phyloP scores from a whole-genome alignment of 768 basidiomycete genomes.

The Lactarius sanguifluus region DNA sequence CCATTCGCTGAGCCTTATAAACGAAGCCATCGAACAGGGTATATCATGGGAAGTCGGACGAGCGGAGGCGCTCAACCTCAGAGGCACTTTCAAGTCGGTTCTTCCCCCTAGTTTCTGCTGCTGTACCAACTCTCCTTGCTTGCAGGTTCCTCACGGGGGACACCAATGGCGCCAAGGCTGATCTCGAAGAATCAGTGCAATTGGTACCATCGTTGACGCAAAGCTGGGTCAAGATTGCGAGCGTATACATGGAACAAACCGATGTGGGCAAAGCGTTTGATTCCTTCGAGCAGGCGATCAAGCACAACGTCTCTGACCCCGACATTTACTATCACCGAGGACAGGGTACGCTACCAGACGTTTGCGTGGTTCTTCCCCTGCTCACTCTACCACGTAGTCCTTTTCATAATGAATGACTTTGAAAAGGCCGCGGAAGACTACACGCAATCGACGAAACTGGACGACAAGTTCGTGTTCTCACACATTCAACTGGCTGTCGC shows the following conservation, averaged over 20 bases:
- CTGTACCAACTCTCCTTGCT: not conserved
- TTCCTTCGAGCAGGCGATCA: slow-evolving; percentile 88
- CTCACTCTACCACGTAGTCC: slow-evolving; percentile 48
- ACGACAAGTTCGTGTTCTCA: slow-evolving; percentile 88
- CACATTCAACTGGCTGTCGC: slow-evolving; percentile 98
- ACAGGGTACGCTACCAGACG: slow-evolving; percentile 58
- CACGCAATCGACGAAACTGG: slow-evolving; percentile 83
- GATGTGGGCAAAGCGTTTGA: slow-evolving; percentile 79
- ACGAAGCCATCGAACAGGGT: slow-evolving; percentile 86
- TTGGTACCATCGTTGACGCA: slow-evolving; percentile 74
- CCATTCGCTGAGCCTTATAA: slow-evolving; percentile 75
- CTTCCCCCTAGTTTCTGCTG: not conserved
- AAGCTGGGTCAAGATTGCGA: slow-evolving; percentile 93
- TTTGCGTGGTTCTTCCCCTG: no score
- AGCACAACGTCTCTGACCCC: slow-evolving; percentile 78
- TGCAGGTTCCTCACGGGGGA: slow-evolving; percentile 86
- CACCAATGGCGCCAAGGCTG: slow-evolving; percentile 75
- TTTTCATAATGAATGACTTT: slow-evolving; percentile 94
- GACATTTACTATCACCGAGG: slow-evolving; percentile 99
- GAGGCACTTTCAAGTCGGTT: slow-evolving; percentile 92
- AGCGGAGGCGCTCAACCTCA: slow-evolving; percentile 87
- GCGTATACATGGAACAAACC: slow-evolving; percentile 95
- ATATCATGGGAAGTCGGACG: slow-evolving; percentile 71
- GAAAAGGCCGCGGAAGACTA: slow-evolving; percentile 86
- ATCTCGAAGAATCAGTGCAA: slow-evolving; percentile 74